These are phyloP conservation scores for Silene uniflora DNA, from an alignment of 148 eudicot species.

Conservation along the genomic window DNA sequence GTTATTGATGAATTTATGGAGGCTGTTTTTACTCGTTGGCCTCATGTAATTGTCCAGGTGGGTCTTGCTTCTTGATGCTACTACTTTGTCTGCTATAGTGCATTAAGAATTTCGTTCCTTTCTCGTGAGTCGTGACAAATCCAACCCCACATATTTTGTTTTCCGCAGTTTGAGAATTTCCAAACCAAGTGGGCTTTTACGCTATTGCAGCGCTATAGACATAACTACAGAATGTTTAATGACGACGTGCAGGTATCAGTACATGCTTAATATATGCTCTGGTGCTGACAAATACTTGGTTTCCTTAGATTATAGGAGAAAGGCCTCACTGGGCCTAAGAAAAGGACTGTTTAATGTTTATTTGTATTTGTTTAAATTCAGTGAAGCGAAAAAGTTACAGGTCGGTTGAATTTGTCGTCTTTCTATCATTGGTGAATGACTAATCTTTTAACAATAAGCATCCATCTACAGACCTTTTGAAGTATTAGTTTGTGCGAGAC, in stretches of 20 bases:
- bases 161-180: constrained; percentile 89
- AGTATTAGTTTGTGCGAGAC: neutral
- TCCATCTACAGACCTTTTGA: neutral
- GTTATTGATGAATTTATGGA: constrained; percentile 96
- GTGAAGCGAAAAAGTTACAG: neutral
- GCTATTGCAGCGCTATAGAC: constrained; percentile 86
- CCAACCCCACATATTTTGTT: constrained; percentile 3
- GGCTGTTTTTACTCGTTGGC: constrained; percentile 96
- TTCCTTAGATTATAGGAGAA: neutral
- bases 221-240: constrained; percentile 90
- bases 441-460: neutral
- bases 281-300: constrained; percentile 1
- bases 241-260: constrained; percentile 88
- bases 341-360: neutral
- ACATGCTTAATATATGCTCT: neutral
- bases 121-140: neutral
- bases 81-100: neutral
- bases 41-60: constrained; percentile 93
- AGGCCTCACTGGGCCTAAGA: neutral
- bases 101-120: neutral
- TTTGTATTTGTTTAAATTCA: constrained; percentile 1
- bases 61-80: constrained; percentile 14
- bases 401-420: neutral
- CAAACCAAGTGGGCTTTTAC: constrained; percentile 99
- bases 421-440: neutral